A percentile compares a stretch with the other conserved stretches of the same genome.
These are phyloP conservation scores for Phytophthora tentaculata DNA, from an alignment of 352 stramenopile species.

Conservation along the genomic window DNA sequence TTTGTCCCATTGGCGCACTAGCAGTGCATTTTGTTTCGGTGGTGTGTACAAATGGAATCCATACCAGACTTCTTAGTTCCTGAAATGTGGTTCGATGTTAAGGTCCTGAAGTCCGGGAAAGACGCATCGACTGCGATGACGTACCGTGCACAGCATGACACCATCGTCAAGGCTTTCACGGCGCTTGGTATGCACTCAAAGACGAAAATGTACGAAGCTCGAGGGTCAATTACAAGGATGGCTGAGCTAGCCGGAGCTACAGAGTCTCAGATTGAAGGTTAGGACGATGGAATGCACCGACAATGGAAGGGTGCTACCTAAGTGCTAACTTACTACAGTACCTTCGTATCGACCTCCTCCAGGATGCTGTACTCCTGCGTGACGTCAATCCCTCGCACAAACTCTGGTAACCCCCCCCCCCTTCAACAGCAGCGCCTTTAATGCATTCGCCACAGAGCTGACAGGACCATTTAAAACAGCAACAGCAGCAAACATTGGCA, in stretches of 20 bases:
- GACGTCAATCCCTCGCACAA: not conserved
- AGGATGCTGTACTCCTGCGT: not conserved
- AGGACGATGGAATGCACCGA: not conserved
- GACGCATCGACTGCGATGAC: not conserved
- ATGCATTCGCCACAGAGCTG: not conserved
- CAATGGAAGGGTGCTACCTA: not conserved
- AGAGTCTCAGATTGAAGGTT: not conserved
- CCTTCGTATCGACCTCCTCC: not conserved
- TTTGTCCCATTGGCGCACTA: not conserved
- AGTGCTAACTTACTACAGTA: not conserved
- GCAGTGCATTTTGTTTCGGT: not conserved
- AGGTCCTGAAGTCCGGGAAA: not conserved
- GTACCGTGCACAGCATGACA: not conserved
- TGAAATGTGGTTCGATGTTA: not conserved
- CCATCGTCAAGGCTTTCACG: not conserved
- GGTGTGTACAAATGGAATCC: not conserved
- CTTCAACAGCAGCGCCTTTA: not conserved
- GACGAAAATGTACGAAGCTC: not conserved
- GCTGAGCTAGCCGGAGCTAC: not conserved
- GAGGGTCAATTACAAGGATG: not conserved
- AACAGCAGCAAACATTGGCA: too few species aligned
- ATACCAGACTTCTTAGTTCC: not conserved
- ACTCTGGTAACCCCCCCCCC: not conserved
- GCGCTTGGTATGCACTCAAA: not conserved
- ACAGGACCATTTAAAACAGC: not conserved